A percentile compares a stretch with the other conserved stretches of the same genome.
Evolutionary conservation across 2,329 filamentous ascomycete genomes (phyloP).

Genomic region (Capronia coronata): DNA sequence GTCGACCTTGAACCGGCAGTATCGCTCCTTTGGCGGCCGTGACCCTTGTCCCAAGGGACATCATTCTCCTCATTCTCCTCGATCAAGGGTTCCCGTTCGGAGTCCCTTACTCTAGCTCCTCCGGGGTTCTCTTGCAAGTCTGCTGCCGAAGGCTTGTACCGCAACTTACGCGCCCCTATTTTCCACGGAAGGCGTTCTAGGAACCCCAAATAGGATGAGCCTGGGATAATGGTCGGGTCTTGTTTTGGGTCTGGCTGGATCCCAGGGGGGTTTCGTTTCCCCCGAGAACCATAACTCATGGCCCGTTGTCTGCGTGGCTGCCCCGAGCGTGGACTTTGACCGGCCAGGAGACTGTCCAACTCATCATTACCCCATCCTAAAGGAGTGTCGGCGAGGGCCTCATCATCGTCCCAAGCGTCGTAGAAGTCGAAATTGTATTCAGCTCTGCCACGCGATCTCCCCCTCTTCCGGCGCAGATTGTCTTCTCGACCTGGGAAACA

Average conservation of each 20-base stretch:
- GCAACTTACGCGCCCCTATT: slow-evolving; percentile 66
- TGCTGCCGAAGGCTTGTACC: slow-evolving; percentile 85
- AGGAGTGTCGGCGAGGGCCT: slow-evolving; percentile 45
- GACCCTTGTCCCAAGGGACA: slow-evolving; percentile 32
- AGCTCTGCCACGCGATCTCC: slow-evolving; percentile 54
- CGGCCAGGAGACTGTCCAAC: slow-evolving; percentile 73
- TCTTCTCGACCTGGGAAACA: slow-evolving; percentile 65
- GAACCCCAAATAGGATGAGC: slow-evolving; percentile 78
- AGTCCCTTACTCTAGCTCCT: slow-evolving; percentile 38
- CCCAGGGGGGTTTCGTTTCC: slow-evolving; percentile 37
- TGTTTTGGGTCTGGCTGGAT: slow-evolving; percentile 53
- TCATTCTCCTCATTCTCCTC: slow-evolving; percentile 50
- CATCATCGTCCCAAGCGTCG: slow-evolving; percentile 82
- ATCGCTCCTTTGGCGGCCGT: slow-evolving; percentile 61
- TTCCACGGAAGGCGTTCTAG: slow-evolving; percentile 77
- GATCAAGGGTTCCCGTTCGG: slow-evolving; percentile 66
- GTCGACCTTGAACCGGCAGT: slow-evolving; percentile 76
- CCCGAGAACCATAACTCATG: slow-evolving; percentile 82
- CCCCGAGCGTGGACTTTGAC: slow-evolving; percentile 43
- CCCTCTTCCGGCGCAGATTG: slow-evolving; percentile 63
- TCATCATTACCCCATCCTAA: slow-evolving; percentile 77
- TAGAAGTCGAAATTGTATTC: slow-evolving; percentile 95
- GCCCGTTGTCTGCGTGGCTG: slow-evolving; percentile 68
- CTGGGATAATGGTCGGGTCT: slow-evolving; percentile 85
- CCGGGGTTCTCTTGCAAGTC: slow-evolving; percentile 83